Evolutionary conservation across 2,329 filamentous ascomycete species (phyloP).

Genomic region (Colletotrichum shisoi): DNA sequence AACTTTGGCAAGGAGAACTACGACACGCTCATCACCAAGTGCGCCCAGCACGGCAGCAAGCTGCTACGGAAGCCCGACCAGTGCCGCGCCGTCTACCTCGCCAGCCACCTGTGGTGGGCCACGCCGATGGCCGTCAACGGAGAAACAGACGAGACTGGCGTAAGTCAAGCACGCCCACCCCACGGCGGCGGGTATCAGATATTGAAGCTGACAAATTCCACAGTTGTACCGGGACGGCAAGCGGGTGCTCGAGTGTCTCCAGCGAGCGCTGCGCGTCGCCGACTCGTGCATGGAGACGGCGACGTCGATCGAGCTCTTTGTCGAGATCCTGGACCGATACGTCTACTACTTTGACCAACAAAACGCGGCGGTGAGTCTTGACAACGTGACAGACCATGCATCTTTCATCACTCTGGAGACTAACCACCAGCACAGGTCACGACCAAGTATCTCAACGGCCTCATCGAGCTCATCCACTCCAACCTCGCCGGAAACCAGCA

Average conservation of each 20-base stretch:
- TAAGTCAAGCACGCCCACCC: constrained; percentile 54
- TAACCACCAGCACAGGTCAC: constrained; percentile 66
- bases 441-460: constrained; percentile 95
- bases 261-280: constrained; percentile 91
- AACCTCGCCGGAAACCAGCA: constrained; percentile 87
- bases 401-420: too few species aligned
- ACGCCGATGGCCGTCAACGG: constrained; percentile 79
- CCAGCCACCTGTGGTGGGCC: constrained; percentile 98
- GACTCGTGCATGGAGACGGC: constrained; percentile 99
- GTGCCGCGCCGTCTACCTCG: constrained; percentile 93
- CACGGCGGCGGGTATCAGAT: neutral
- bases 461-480: constrained; percentile 97
- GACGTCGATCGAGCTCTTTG: constrained; percentile 95
- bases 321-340: constrained; percentile 97
- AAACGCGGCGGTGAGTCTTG: constrained; percentile 79
- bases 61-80: constrained; percentile 97
- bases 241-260: constrained; percentile 92
- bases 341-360: constrained; percentile 99
- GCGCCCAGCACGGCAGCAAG: constrained; percentile 94
- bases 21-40: constrained; percentile 97
- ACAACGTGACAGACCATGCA: too few species aligned
- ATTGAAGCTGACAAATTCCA: constrained; percentile 41
- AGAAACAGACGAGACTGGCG: constrained; percentile 82
- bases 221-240: constrained; percentile 97
- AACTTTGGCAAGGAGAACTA: constrained; percentile 98